A percentile compares a stretch with the other conserved stretches of the same genome.
These are phyloP conservation scores for Pulveroboletus frians DNA, from an alignment of 768 basidiomycete species.

Conservation along the genomic window DNA sequence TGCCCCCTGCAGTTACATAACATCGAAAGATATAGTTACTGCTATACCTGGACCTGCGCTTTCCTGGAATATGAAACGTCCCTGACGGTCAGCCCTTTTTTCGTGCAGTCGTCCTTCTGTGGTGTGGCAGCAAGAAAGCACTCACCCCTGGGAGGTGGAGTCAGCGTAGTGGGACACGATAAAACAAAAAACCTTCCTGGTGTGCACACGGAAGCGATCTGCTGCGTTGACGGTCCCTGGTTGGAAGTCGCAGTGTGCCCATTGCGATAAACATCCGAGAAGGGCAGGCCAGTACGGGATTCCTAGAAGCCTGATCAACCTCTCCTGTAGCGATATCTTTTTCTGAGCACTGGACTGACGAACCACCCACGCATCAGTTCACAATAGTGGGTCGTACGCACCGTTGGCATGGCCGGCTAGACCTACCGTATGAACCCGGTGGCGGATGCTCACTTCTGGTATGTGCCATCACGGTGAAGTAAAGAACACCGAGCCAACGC, in stretches of 20 bases:
- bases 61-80: constrained; percentile 13
- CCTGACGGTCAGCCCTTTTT: constrained; percentile 10
- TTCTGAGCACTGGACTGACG: too few species aligned
- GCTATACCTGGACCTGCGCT: constrained; percentile 15
- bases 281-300: constrained; percentile 5
- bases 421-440: constrained; percentile 11
- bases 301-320: constrained; percentile 13
- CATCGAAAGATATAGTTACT: constrained; percentile 22
- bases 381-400: not conserved
- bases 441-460: constrained; percentile 15
- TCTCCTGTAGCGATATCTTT: not conserved
- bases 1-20: constrained; percentile 21
- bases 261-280: constrained; percentile 20
- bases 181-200: not conserved
- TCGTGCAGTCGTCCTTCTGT: not conserved
- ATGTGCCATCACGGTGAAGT: constrained; percentile 1
- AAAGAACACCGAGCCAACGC: not conserved
- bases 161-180: not conserved
- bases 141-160: not conserved
- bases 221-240: constrained; percentile 20
- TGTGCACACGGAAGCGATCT: constrained; percentile 8
- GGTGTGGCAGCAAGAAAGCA: not conserved
- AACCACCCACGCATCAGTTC: not conserved
- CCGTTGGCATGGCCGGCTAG: not conserved
- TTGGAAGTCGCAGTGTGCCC: constrained; percentile 7